Base-by-base conservation (phyloP, 306 rosid genomes). In the Fragaria iinumae region DNA sequence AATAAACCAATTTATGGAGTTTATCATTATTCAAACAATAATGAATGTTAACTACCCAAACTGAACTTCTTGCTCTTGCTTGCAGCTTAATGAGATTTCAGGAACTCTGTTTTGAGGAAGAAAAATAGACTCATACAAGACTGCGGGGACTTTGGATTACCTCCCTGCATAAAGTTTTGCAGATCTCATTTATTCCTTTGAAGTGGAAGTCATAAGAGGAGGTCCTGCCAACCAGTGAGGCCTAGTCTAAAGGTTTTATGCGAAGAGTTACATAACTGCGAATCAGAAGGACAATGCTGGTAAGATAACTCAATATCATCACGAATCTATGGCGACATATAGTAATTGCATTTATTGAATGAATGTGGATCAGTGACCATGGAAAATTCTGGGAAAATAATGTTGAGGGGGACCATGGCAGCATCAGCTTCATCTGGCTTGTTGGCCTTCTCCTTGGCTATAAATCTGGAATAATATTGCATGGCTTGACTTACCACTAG, bases 11-110 rank as follows among this genome's bases (percentile, higher is more conserved):
- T 52, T 5, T 66, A 56, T 16, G 45, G 55, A 20, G 16, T 56
- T 77, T 67, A 41, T 39, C 29, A 5, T 50, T 6, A 25, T 29
- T 11, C 41, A 27, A 1, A 29, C 38, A 71, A 36, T 71, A 4
- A 7, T 62, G 71, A 27, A 36, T 5, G 1, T 25, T 9, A 76
- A 60, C 17, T 17, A 2, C 27, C 60, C 47, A 29, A 55, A 74
- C 48, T 43, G 8, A 67, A 2, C 77, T 74, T 60, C 57, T 73
- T 80, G 34, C 69, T 77, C 77, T 60, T 69, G 79, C 77, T 77
- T 88, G 84, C 79, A 92, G 97, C 69, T 83, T 92, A 49, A 78
- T 78, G 77, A 81, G 79, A 83, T 90, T 92, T 88, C 84, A 83
- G 80, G 93, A 88, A 76, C 82, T 87, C 25, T 84, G 87, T 81